Evolutionary conservation across 2,329 filamentous ascomycete genomes (phyloP), one percentile per base, ranked within the genome.

Genomic region (Colletotrichum agaves): DNA sequence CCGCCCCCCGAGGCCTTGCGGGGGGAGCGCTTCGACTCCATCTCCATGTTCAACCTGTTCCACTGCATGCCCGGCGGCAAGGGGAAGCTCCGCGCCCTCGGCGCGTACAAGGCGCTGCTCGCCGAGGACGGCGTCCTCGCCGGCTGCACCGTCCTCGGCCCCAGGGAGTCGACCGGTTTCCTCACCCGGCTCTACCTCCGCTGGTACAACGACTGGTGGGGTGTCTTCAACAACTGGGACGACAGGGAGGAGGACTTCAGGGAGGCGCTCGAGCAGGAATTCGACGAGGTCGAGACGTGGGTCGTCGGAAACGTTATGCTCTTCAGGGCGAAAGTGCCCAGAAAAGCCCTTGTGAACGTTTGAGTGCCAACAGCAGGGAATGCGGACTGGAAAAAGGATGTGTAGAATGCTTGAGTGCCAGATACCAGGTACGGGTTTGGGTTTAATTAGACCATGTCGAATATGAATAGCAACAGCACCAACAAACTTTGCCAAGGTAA

Each of bases 21-120:
- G 31, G 21, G 70, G 43, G 71, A 67, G 2, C 71, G 70, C 50
- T 84, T 81, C 69, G 78, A 82, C 69, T 80, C 80, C 1, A 79
- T 85, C 57, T 79, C 78, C 13, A 75, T 82, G 72, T 81, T 81
- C 70, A 82, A 80, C 69, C 67, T 83, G 4, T 73, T 82, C 15
- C 81, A 83, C 70, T 83, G 81, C 70, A 68, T 83, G 10, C 80
- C 80, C 0, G 76, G 75, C 0, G 74, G 75, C 1, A 52, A 63
- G 4, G 64, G 67, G 5, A 81, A 82, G 69, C 62, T 75, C 12
- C 50, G 37, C 11, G 73, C 80, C 2, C 74, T 82, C 19, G 61
- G 47, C 6, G 71, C 73, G 5, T 73, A 79, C 53, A 79, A 77
- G 69, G 65, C 70, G 2, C 62, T 76, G 5, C 69, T 83, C 10